These are phyloP conservation scores for Quercus berberidifolia DNA, from an alignment of 306 rosid species.

Conservation along the genomic window DNA sequence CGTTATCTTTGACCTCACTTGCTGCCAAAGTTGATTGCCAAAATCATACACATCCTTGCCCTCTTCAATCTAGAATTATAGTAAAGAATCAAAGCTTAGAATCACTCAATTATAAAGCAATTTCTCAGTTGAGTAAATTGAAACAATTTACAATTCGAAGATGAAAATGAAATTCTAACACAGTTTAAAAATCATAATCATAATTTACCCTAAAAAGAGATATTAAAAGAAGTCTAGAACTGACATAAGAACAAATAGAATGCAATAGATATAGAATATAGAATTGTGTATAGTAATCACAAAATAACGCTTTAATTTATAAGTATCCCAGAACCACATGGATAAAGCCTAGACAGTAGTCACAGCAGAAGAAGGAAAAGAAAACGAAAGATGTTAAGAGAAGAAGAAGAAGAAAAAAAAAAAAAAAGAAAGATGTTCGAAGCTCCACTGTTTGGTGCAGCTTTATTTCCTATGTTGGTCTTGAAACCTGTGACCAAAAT, in stretches of 20 bases:
- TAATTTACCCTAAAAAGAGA: not conserved
- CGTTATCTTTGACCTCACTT: too few relatives aligned
- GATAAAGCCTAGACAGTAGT: not conserved
- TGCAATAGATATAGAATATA: not conserved
- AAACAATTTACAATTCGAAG: too few relatives aligned
- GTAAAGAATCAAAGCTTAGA: too few relatives aligned
- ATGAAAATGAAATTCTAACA: too few relatives aligned
- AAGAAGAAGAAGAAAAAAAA: not conserved
- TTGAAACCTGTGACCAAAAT: slow-evolving; percentile 46
- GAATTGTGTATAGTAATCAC: slow-evolving; percentile 21
- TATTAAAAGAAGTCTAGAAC: not conserved
- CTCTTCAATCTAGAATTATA: too few relatives aligned
- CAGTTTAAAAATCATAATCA: too few relatives aligned
- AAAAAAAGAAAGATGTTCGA: not conserved
- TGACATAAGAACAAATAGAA: not conserved
- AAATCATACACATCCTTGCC: too few relatives aligned
- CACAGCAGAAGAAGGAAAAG: not conserved
- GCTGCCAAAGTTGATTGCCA: too few relatives aligned
- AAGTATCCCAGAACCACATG: not conserved
- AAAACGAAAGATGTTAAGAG: not conserved
- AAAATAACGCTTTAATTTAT: not conserved
- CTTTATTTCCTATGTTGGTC: slow-evolving; percentile 26
- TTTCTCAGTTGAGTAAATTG: too few relatives aligned
- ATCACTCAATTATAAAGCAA: too few relatives aligned
- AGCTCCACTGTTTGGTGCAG: slow-evolving; percentile 26